phyloP scores from a whole-genome alignment of 805 yeast genomes.

The Candida andamanensis region DNA sequence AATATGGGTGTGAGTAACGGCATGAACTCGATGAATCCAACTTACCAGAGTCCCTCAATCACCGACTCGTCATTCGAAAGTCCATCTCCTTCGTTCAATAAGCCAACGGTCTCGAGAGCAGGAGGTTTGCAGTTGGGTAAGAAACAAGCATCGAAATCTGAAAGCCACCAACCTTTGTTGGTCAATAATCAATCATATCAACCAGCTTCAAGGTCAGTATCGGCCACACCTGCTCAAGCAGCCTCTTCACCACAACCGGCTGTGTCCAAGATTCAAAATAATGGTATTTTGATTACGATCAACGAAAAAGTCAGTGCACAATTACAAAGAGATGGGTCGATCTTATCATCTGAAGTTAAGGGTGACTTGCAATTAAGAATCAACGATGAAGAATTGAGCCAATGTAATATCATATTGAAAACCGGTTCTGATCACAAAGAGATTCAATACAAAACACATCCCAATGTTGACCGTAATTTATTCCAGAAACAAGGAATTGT shows the following conservation, averaged over 20 bases:
- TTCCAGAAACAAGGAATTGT: slow-evolving; percentile 57
- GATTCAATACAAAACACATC: slow-evolving; percentile 87
- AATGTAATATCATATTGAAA: slow-evolving; percentile 55
- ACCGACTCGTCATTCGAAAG: slow-evolving; percentile 8
- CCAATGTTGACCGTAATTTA: slow-evolving; percentile 79
- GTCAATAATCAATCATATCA: slow-evolving; percentile 26
- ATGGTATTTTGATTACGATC: slow-evolving; percentile 74
- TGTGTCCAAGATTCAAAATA: slow-evolving; percentile 40
- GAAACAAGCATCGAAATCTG: slow-evolving; percentile 30
- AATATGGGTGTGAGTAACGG: slow-evolving; percentile 7
- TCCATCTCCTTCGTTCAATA: slow-evolving; percentile 1
- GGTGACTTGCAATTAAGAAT: slow-evolving; percentile 90
- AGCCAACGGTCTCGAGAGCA: slow-evolving; percentile 7
- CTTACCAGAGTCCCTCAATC: slow-evolving; percentile 18
- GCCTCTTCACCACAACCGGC: slow-evolving; percentile 12
- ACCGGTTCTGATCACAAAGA: slow-evolving; percentile 45
- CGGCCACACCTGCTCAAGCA: slow-evolving; percentile 11
- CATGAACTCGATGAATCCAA: slow-evolving; percentile 1
- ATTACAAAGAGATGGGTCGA: slow-evolving; percentile 77
- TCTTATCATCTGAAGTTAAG: slow-evolving; percentile 67
- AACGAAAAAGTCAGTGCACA: slow-evolving; percentile 76
- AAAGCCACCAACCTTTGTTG: slow-evolving; percentile 26
- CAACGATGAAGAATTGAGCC: slow-evolving; percentile 67
- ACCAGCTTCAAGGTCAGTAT: slow-evolving; percentile 9
- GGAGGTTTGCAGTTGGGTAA: slow-evolving; percentile 74